phyloP scores from a whole-genome alignment of 345 rosid genomes.

The Hypericum perforatum region DNA sequence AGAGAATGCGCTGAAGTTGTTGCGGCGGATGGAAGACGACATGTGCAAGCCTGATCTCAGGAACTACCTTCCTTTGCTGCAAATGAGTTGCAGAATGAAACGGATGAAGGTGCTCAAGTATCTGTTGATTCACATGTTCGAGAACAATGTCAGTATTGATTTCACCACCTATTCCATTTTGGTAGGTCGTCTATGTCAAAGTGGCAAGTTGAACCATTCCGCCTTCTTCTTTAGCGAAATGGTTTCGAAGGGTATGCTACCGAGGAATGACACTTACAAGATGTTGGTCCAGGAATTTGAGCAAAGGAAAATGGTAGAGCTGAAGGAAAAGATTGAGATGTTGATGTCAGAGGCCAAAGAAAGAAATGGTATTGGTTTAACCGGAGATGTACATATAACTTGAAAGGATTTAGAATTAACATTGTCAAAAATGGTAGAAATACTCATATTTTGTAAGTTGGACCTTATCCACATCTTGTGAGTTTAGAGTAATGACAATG shows the following conservation, averaged over 20 bases:
- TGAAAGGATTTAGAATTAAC: neutral
- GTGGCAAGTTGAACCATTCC: constrained; percentile 55
- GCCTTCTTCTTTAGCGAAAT: constrained; percentile 59
- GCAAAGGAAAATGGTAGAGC: constrained; percentile 32
- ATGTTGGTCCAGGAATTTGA: constrained; percentile 47
- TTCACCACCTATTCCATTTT: constrained; percentile 45
- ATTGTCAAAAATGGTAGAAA: no score
- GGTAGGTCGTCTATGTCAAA: constrained; percentile 41
- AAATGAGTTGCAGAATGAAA: constrained; percentile 64
- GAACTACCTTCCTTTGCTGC: constrained; percentile 57
- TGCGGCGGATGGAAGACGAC: constrained; percentile 52
- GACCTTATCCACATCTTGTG: no score
- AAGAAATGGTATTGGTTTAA: neutral
- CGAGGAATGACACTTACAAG: constrained; percentile 36
- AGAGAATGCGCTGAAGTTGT: constrained; percentile 52
- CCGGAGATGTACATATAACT: constrained; percentile 9
- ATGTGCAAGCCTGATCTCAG: constrained; percentile 45
- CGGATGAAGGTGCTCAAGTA: constrained; percentile 54
- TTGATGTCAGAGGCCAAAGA: constrained; percentile 24
- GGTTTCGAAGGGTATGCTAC: constrained; percentile 55
- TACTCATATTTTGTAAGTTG: no score
- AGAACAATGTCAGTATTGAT: constrained; percentile 53
- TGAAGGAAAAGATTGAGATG: constrained; percentile 37
- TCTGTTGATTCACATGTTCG: constrained; percentile 56
- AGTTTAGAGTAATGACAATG: no score